A percentile compares a stretch with the other conserved stretches of the same genome.
These are phyloP conservation scores for Phytopythium ostracodes DNA, from an alignment of 352 stramenopile genomes.

Conservation along the genomic window DNA sequence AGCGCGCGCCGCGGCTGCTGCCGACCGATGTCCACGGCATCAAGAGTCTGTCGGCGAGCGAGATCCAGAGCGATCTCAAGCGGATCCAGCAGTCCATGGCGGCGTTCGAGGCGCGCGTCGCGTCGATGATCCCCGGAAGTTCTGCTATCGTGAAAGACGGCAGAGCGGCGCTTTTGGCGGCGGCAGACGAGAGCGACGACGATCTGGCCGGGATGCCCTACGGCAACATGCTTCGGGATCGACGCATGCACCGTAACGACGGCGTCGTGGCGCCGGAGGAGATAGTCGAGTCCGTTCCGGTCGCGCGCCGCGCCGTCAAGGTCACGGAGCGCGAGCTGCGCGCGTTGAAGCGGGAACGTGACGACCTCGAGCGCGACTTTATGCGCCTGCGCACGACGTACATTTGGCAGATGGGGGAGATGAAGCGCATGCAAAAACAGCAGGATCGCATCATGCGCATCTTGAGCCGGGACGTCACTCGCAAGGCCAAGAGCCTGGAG, in stretches of 20 bases:
- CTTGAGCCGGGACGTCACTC: constrained; percentile 38
- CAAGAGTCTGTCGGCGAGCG: constrained; percentile 36
- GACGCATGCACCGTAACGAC: constrained; percentile 26
- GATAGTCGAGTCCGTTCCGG: constrained; percentile 64
- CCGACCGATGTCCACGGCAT: constrained; percentile 54
- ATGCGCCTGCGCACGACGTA: constrained; percentile 61
- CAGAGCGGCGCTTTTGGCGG: constrained; percentile 14
- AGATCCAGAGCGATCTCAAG: constrained; percentile 57
- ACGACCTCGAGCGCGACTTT: constrained; percentile 74
- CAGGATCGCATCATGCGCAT: constrained; percentile 52
- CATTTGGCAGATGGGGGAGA: constrained; percentile 58
- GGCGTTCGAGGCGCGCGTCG: constrained; percentile 36
- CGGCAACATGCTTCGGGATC: constrained; percentile 27
- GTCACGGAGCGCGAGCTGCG: constrained; percentile 70
- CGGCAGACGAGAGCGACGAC: constrained; percentile 25
- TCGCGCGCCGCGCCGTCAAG: constrained; percentile 59
- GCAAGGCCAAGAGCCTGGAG: constrained; percentile 52
- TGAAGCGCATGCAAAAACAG: constrained; percentile 70
- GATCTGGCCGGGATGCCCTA: constrained; percentile 13
- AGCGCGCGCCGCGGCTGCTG: constrained; percentile 40
- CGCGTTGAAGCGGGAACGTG: constrained; percentile 63
- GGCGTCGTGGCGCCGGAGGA: constrained; percentile 67
- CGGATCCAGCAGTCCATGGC: constrained; percentile 43
- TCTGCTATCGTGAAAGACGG: not conserved
- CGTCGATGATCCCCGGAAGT: constrained; percentile 14